These are phyloP conservation scores for Pseudozyma tsukubaensis DNA, from an alignment of 1,284 basidiomycete genomes.

Conservation along the genomic window DNA sequence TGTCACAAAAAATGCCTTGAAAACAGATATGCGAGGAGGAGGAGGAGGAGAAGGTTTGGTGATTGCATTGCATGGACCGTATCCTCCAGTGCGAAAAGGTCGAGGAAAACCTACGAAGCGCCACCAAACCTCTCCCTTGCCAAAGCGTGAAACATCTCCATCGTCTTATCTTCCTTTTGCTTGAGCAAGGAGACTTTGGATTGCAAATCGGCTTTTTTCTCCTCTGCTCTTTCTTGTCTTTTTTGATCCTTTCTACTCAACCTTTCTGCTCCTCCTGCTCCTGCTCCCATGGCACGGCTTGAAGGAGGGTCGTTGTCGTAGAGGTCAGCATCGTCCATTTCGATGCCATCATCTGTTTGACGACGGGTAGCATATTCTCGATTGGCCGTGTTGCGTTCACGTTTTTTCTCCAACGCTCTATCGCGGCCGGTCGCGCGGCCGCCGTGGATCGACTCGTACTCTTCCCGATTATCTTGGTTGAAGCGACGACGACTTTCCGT, in stretches of 20 bases:
- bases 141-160: constrained; percentile 54
- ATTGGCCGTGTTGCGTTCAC: constrained; percentile 24
- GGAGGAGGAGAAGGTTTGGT: background rate
- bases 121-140: constrained; percentile 40
- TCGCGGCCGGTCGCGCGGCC: constrained; percentile 54
- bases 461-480: constrained; percentile 8
- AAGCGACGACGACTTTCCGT: constrained; percentile 8
- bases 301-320: constrained; percentile 20
- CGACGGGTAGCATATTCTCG: constrained; percentile 50
- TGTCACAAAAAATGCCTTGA: background rate
- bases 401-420: constrained; percentile 39
- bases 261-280: constrained; percentile 10
- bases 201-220: constrained; percentile 27
- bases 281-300: background rate
- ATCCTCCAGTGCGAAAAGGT: background rate
- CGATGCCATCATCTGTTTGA: constrained; percentile 49
- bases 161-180: constrained; percentile 45
- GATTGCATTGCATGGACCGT: background rate
- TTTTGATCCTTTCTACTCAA: constrained; percentile 18
- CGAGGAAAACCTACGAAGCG: too few species aligned
- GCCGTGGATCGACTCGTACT: constrained; percentile 28
- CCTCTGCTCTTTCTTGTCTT: constrained; percentile 17
- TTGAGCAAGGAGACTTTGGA: constrained; percentile 36
- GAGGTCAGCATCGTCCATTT: constrained; percentile 42
- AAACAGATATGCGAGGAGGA: too few species aligned